Evolutionary conservation across 2,329 filamentous ascomycete species (phyloP).

Genomic region (Phaeophleospora eucalypticola): DNA sequence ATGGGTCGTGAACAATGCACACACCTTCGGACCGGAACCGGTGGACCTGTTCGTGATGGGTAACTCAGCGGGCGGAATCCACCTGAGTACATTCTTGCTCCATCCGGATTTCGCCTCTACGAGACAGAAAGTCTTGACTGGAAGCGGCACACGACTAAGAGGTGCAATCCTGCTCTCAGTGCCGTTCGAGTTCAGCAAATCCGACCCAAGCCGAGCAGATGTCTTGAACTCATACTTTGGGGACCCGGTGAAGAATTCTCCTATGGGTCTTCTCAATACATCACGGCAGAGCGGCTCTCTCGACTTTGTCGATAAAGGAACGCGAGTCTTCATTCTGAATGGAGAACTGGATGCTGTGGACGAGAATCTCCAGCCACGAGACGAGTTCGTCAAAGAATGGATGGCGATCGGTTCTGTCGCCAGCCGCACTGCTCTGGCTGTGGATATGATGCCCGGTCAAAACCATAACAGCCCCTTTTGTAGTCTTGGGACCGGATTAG

Average conservation of each 20-base stretch:
- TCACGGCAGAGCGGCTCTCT: constrained; percentile 10
- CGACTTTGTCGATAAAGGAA: constrained; percentile 17
- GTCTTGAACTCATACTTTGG: constrained; percentile 23
- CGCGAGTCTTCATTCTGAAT: constrained; percentile 19
- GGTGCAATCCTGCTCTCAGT: constrained; percentile 25
- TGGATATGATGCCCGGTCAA: constrained; percentile 24
- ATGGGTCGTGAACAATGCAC: constrained; percentile 31
- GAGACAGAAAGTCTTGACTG: constrained; percentile 16
- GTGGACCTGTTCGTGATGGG: constrained; percentile 39
- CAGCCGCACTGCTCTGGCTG: constrained; percentile 18
- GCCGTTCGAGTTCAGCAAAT: constrained; percentile 22
- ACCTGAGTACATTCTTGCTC: constrained; percentile 37
- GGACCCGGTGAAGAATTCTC: constrained; percentile 16
- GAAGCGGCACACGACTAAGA: constrained; percentile 14
- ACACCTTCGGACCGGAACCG: constrained; percentile 23
- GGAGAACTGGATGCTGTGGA: constrained; percentile 27
- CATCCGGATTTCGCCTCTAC: constrained; percentile 21
- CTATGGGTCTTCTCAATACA: constrained; percentile 21
- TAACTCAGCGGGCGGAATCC: constrained; percentile 41
- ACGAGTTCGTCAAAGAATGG: constrained; percentile 25
- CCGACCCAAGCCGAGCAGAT: constrained; percentile 11
- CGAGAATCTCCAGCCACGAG: constrained; percentile 22
- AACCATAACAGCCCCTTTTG: constrained; percentile 27
- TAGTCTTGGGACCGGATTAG: constrained; percentile 22
- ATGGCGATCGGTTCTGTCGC: constrained; percentile 11